Conservation (phyloP, 345 rosid species). For the Diplotaxis tenuifolia region DNA sequence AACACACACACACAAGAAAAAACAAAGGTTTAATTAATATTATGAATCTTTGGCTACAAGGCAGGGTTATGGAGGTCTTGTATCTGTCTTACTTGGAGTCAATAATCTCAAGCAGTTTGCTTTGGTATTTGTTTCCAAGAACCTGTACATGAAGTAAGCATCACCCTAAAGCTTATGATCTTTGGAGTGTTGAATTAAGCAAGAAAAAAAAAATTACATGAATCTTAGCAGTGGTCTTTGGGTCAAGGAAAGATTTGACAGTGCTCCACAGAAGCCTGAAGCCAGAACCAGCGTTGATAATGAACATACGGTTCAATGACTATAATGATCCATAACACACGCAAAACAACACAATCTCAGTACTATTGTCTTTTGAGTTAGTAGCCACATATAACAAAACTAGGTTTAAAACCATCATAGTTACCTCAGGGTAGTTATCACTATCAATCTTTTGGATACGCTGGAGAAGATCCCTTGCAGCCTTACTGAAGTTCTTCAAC, state of each 20-base stretch:
- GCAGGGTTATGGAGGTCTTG: background rate
- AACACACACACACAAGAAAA: conserved; percentile 7
- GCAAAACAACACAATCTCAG: conserved; percentile 6
- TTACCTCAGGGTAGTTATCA: conserved; percentile 92
- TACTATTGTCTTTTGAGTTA: conserved; percentile 3
- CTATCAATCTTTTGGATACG: conserved; percentile 78
- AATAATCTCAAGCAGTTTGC: conserved; percentile 87
- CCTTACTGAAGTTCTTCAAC: conserved; percentile 71
- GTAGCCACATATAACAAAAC: background rate
- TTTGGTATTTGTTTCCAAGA: conserved; percentile 83
- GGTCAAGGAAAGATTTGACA: conserved; percentile 84
- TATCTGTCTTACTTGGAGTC: conserved; percentile 54
- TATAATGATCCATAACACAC: conserved; percentile 29
- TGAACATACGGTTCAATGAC: conserved; percentile 96
- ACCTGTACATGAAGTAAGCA: conserved; percentile 46
- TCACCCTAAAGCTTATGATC: background rate
- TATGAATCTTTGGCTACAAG: background rate
- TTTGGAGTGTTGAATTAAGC: background rate
- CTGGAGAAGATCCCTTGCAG: conserved; percentile 79
- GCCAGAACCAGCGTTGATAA: conserved; percentile 92
- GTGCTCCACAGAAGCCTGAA: conserved; percentile 97
- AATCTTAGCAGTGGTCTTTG: conserved; percentile 85
- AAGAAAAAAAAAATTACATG: conserved; percentile 44
- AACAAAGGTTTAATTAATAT: background rate
- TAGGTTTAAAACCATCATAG: background rate